Evolutionary conservation across 768 basidiomycete species (phyloP).

Genomic region (Galerina marginata): DNA sequence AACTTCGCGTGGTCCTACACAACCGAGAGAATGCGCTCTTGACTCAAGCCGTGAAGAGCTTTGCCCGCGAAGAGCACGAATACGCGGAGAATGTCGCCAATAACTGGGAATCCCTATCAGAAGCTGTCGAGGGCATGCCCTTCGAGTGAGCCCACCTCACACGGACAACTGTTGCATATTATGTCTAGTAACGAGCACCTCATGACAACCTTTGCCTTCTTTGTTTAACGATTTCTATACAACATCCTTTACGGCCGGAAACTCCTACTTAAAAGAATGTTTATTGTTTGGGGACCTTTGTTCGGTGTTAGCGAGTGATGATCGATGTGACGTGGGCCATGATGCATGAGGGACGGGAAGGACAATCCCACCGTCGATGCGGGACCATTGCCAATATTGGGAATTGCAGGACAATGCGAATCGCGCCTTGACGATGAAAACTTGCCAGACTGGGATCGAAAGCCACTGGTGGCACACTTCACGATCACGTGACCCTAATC

Average conservation of each 20-base stretch:
- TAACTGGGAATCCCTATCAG: slow-evolving; percentile 78
- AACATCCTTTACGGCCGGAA: too few species aligned
- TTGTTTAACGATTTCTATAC: slow-evolving; percentile 6
- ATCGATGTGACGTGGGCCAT: too few species aligned
- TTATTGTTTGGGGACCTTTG: too few species aligned
- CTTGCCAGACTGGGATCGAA: too few species aligned
- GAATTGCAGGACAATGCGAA: too few species aligned
- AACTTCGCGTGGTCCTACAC: slow-evolving; percentile 90
- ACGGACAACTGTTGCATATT: neutral
- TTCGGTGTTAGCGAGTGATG: too few species aligned
- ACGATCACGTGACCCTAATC: slow-evolving; percentile 6
- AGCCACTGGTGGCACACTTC: neutral
- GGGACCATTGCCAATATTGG: too few species aligned
- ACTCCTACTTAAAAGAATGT: too few species aligned
- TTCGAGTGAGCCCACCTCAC: slow-evolving; percentile 60
- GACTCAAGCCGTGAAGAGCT: slow-evolving; percentile 71
- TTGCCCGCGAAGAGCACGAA: slow-evolving; percentile 75
- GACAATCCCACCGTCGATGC: too few species aligned
- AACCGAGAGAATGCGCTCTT: slow-evolving; percentile 87
- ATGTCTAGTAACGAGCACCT: slow-evolving; percentile 17
- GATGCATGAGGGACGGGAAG: too few species aligned
- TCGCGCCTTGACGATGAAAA: too few species aligned
- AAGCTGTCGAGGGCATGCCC: slow-evolving; percentile 82
- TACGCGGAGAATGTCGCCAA: slow-evolving; percentile 65
- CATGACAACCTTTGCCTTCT: slow-evolving; percentile 10